Base-by-base conservation (phyloP, 2,329 filamentous ascomycete genomes). In the Penicillium sp. region DNA sequence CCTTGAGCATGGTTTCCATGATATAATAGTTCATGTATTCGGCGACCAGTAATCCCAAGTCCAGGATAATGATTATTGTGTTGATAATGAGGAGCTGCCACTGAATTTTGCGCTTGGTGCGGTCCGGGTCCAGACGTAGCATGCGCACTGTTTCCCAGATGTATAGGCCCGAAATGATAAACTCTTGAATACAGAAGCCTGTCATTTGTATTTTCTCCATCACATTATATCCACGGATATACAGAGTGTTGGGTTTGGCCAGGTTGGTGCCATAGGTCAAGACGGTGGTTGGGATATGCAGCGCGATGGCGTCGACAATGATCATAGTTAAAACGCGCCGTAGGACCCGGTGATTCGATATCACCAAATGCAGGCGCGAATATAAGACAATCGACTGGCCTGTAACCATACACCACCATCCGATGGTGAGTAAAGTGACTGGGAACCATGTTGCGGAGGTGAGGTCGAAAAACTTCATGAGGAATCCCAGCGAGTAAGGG, bases 151-250 rank as follows among this genome's bases (percentile, higher is more conserved):
- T 83, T 61, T 85, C 81, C 67, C 72, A 73, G 55, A 86, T 83
- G 66, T 84, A 85, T 21, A 83, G 70, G 1, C 74, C 73, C 1
- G 82, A 84, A 50, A 85, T 77, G 59, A 83, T 74, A 50, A 81
- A 75, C 57, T 85, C 83, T 62, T 85, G 83, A 13, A 84, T 53
- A 62, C 81, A 84, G 64, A 85, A 85, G 8, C 82, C 74, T 6
- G 80, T 81, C 67, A 85, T 80, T 64, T 85, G 82, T 19, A 85
- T 76, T 66, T 82, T 81, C 61, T 85, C 83, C 72, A 82, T 78
- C 33, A 79, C 65, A 44, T 77, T 75, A 65, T 79, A 80, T 7
- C 72, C 76, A 3, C 54, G 56, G 19, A 70, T 67, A 57, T 72
- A 79, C 13, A 57, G 52, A 9, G 16, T 52, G 43, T 35, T 54